A percentile compares a stretch with the other conserved stretches of the same genome.
These are phyloP conservation scores for Chytriomyces sp. DNA, from an alignment of 192 early-diverging fungal species.

Conservation along the genomic window DNA sequence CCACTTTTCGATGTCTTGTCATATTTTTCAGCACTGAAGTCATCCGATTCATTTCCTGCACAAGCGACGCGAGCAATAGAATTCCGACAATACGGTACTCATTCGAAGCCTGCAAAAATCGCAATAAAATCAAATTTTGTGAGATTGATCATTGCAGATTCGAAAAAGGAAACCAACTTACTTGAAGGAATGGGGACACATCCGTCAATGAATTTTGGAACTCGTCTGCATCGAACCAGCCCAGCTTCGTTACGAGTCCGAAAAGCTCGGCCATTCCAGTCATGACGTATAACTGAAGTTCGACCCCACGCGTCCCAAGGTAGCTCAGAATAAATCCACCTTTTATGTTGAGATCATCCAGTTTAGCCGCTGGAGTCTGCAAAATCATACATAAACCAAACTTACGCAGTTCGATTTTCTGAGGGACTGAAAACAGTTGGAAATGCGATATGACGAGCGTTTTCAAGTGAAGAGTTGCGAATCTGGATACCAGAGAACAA, in stretches of 20 bases:
- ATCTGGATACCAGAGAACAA: conserved; percentile 24
- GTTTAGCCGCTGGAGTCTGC: no score
- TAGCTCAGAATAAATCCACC: conserved; percentile 69
- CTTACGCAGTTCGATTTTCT: conserved; percentile 63
- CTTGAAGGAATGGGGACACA: conserved; percentile 35
- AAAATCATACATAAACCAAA: not conserved
- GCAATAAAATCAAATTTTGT: conserved; percentile 5
- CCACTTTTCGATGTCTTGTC: conserved; percentile 72
- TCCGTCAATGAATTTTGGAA: conserved; percentile 58
- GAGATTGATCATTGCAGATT: not conserved
- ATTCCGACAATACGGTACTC: conserved; percentile 69
- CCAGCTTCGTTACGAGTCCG: conserved; percentile 67
- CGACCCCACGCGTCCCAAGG: conserved; percentile 28
- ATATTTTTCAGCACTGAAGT: conserved; percentile 62
- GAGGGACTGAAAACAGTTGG: conserved; percentile 52
- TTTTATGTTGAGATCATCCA: conserved; percentile 1
- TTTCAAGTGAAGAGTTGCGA: conserved; percentile 64
- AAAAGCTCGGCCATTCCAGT: conserved; percentile 65
- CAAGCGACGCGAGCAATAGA: conserved; percentile 68
- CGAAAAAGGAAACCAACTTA: conserved; percentile 9
- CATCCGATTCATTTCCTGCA: conserved; percentile 75
- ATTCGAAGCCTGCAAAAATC: conserved; percentile 49
- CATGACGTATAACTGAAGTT: conserved; percentile 58
- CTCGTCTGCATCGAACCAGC: conserved; percentile 76
- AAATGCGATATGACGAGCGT: conserved; percentile 66